These are phyloP conservation scores for Collariella sp. DNA, from an alignment of 495 filamentous ascomycete species.

Conservation along the genomic window DNA sequence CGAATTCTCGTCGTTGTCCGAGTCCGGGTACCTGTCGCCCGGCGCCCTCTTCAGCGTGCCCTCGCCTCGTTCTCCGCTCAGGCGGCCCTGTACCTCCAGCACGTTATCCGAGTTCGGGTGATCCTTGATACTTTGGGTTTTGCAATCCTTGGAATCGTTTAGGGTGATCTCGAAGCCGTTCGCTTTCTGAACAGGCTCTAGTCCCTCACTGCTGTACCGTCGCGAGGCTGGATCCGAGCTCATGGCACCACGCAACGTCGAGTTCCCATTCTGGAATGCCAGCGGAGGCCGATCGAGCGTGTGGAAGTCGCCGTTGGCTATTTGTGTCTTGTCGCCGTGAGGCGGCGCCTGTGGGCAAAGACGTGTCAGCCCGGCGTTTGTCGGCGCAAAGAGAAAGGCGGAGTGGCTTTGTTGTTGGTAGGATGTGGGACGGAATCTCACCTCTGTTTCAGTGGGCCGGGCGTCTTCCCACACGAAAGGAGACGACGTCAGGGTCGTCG, in stretches of 20 bases:
- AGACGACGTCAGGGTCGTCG: slow-evolving; percentile 43
- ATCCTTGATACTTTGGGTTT: slow-evolving; percentile 44
- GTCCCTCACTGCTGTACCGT: slow-evolving; percentile 15
- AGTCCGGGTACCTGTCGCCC: slow-evolving; percentile 1
- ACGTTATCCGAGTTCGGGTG: slow-evolving; percentile 50
- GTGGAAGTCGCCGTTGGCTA: slow-evolving; percentile 13
- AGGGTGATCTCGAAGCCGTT: slow-evolving; percentile 12
- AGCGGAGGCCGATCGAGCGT: slow-evolving; percentile 13
- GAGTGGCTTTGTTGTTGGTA: background rate
- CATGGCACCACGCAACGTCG: slow-evolving; percentile 9
- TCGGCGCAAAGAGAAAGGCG: background rate
- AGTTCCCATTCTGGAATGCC: slow-evolving; percentile 30
- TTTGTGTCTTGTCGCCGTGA: slow-evolving; percentile 13
- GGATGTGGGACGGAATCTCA: slow-evolving; percentile 17
- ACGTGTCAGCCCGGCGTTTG: slow-evolving; percentile 2
- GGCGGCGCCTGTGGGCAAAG: slow-evolving; percentile 6
- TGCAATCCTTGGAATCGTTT: slow-evolving; percentile 26
- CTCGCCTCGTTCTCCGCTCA: slow-evolving; percentile 8
- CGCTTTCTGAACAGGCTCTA: slow-evolving; percentile 12
- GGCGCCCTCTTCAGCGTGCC: slow-evolving; percentile 8
- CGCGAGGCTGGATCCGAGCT: slow-evolving; percentile 11
- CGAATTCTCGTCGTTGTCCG: slow-evolving; percentile 47
- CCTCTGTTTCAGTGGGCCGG: slow-evolving; percentile 31
- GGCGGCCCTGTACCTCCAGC: slow-evolving; percentile 45
- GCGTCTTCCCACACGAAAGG: slow-evolving; percentile 46